Evolutionary conservation across 2,329 filamentous ascomycete genomes (phyloP), one percentile per base, ranked within the genome.

Genomic region (Sporothrix dimorphospora): DNA sequence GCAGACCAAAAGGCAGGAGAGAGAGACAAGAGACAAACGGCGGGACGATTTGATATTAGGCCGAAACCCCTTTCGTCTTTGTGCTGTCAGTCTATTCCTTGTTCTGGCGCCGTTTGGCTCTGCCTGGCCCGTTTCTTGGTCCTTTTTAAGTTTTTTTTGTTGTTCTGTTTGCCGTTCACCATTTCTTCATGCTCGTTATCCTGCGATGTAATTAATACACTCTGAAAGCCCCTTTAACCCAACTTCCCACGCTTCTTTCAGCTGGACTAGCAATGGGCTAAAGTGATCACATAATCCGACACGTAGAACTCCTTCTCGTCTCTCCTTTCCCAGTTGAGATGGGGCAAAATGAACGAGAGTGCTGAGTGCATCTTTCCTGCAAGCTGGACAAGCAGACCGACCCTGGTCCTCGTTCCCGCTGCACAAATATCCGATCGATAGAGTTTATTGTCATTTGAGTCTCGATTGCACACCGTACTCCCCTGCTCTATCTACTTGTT

Each of bases 401-500:
- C n/a, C 57, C 57, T 40, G 34, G 57, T 21, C 57, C 34, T 34
- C 42, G 57, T 40, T 16, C n/a, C 38, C 21, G 57, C 34, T 63
- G 34, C 57, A 63, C 57, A 63, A 63, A 63, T 63, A 21, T 63
- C 57, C 57, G 57, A 63, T 63, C 57, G 57, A 63, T 42, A 63
- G 57, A 63, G 57, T 63, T 24, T 63, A 42, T 8, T 42, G 34
- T 19, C 12, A 16, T 16, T 34, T 34, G 30, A 34, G 30, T 34
- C 30, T 34, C 6, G 30, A 34, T 6, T 34, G 30, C 3, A 34
- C 3, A 3, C 30, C 6, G 30, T 3, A 34, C 3, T 34, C 30
- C 6, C 30, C 30, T 34, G 30, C 30, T 34, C 30, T 34, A 34
- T 34, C 30, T 34, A 34, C 30, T 21, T 51, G 19, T 11, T 61